These are phyloP conservation scores for Pichia kudriavzevii DNA, from an alignment of 1,139 yeast species.

Conservation along the genomic window DNA sequence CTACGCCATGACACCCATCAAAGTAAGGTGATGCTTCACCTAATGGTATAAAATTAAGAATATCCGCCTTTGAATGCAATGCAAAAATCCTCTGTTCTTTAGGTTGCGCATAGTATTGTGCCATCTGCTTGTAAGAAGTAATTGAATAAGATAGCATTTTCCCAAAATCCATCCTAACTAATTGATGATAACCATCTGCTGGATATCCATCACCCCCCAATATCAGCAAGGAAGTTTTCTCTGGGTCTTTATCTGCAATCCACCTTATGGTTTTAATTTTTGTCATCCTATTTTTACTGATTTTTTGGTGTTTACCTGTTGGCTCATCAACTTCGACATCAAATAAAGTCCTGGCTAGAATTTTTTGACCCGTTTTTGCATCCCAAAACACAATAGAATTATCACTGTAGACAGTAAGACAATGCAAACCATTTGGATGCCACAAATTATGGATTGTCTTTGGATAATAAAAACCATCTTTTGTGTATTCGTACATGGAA, in stretches of 20 bases:
- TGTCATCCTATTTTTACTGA: constrained; percentile 29
- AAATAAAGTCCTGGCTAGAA: constrained; percentile 67
- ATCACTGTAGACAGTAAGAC: constrained; percentile 71
- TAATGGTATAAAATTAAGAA: constrained; percentile 43
- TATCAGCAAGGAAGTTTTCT: constrained; percentile 63
- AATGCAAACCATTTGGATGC: constrained; percentile 90
- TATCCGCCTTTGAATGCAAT: constrained; percentile 36
- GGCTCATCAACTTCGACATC: constrained; percentile 61
- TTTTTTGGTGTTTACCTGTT: constrained; percentile 17
- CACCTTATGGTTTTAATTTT: constrained; percentile 45
- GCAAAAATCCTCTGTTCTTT: constrained; percentile 49
- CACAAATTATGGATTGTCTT: constrained; percentile 58
- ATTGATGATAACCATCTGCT: constrained; percentile 40
- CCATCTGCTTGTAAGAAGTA: constrained; percentile 79
- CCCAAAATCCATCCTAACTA: constrained; percentile 72
- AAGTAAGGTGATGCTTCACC: constrained; percentile 59
- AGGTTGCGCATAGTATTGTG: constrained; percentile 65
- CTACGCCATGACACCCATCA: constrained; percentile 63
- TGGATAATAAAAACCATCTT: constrained; percentile 33
- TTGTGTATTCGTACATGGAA: constrained; percentile 31
- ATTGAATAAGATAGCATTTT: constrained; percentile 69
- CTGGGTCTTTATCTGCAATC: constrained; percentile 78
- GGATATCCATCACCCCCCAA: constrained; percentile 57
- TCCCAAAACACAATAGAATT: constrained; percentile 92
- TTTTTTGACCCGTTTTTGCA: constrained; percentile 60